Base-by-base conservation (phyloP, 2,329 filamentous ascomycete genomes). In the Colletotrichum sp. region DNA sequence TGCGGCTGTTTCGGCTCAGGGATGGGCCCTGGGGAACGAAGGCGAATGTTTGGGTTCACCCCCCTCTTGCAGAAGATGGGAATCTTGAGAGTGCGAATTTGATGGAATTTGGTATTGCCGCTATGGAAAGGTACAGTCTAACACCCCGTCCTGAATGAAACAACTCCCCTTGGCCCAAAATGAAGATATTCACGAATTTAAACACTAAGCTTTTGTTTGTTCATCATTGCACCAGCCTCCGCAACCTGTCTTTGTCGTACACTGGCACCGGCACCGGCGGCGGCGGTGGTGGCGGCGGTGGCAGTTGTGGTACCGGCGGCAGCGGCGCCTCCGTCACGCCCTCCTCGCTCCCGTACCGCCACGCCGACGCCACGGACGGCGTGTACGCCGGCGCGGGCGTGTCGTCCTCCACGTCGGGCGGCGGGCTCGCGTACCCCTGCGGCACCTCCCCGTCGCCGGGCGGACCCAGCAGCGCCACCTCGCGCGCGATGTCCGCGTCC, bases 401-500 rank as follows among this genome's bases (percentile, higher is more conserved):
- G 26, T 39, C 66, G 12, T 68, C 66, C 16, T 60, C 55, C 66
- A 26, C 34, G 21, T 44, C 62, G 15, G 62, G 62, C 32, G 62
- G 62, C 34, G 62, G 62, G 21, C 32, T 64, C 28, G 66, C 75
- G 8, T 76, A 76, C 12, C 66, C 71, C 24, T 71, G 71, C 18
- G 9, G 79, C 76, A 28, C 78, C 16, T 60, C 79, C 26, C 8
- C 16, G 13, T 81, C 80, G 0, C 78, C 77, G 5, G 80, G 78
- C 7, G 81, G 49, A 18, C 80, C 79, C 26, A 76, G 55, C 52
- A 74, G 77, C 8, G 69, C 82, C 3, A 84, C 77, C 62, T 80
- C 80, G 21, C 82, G 78, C 28, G 84, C 79, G 1, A 83, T 72
- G 8, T 64, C 75, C 8, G 64, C 78, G 67, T 84, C 78, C 49